phyloP scores from a whole-genome alignment of 257 asterid genomes.

The Ocimum tenuiflorum region DNA sequence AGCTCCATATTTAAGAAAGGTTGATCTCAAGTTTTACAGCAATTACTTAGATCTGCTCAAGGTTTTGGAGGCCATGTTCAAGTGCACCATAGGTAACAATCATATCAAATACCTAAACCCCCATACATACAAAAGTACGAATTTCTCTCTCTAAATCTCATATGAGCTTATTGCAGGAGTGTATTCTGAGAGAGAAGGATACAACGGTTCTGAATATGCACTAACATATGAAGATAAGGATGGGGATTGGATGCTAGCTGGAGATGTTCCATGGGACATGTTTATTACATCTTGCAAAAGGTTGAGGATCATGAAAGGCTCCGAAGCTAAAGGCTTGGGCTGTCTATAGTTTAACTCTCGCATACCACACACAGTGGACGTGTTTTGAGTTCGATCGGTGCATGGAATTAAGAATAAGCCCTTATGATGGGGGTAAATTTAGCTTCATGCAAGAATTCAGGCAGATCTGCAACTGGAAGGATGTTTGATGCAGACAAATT shows the following conservation, averaged over 20 bases:
- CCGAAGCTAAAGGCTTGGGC: constrained; percentile 70
- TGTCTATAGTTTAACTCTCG: not conserved
- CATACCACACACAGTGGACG: too few relatives aligned
- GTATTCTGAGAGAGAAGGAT: constrained; percentile 73
- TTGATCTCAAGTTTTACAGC: constrained; percentile 58
- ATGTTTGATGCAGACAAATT: too few relatives aligned
- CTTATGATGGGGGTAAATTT: too few relatives aligned
- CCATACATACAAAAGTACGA: too few relatives aligned
- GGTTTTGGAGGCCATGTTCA: constrained; percentile 74
- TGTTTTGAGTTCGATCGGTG: too few relatives aligned
- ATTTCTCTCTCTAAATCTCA: not conserved
- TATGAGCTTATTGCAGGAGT: constrained; percentile 27
- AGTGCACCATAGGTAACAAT: constrained; percentile 56
- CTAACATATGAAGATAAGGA: constrained; percentile 91
- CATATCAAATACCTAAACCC: too few relatives aligned
- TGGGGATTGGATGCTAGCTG: constrained; percentile 98
- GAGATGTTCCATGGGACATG: constrained; percentile 99
- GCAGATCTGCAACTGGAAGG: not conserved
- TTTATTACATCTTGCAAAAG: constrained; percentile 68
- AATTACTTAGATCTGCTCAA: constrained; percentile 60
- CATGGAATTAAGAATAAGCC: too few relatives aligned
- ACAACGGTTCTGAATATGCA: constrained; percentile 58
- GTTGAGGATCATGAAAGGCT: constrained; percentile 68
- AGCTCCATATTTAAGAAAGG: constrained; percentile 81
- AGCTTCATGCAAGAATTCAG: not conserved